Evolutionary conservation across 441 rosid species (phyloP).

Genomic region (Mallotus repandus): DNA sequence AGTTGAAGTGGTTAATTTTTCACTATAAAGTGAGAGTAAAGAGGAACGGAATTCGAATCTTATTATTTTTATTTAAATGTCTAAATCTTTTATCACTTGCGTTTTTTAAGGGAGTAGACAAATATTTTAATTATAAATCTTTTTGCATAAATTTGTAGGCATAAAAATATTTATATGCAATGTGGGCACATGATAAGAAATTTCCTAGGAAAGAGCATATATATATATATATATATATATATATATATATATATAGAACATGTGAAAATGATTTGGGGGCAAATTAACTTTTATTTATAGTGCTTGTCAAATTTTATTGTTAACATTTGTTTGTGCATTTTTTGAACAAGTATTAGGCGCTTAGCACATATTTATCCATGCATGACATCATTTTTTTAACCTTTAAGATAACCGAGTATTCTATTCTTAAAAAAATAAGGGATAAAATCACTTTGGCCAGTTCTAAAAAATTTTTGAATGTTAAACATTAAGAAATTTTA

Average conservation of each 20-base stretch:
- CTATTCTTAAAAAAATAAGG: not conserved
- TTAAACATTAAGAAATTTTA: no score
- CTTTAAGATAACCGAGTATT: no score
- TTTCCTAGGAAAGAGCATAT: not conserved
- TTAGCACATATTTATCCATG: not conserved
- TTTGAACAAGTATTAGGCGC: not conserved
- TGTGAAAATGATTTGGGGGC: not conserved
- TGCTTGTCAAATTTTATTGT: slow-evolving; percentile 1
- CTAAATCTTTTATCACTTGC: no score
- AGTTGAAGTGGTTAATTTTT: no score
- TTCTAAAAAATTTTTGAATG: no score
- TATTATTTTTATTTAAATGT: no score
- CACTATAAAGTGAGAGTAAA: no score
- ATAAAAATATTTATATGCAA: not conserved
- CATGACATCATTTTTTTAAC: not conserved
- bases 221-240: no score
- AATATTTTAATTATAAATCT: no score
- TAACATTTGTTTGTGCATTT: not conserved
- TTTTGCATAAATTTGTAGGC: not conserved
- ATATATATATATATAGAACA: not conserved
- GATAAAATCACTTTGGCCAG: no score
- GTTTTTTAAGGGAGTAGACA: no score
- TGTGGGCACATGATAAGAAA: not conserved
- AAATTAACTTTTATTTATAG: slow-evolving; percentile 4
- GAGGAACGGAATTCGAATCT: no score